Percentiles rank a stretch among this genome's conserved stretches.
Conservation (phyloP, 2,329 filamentous ascomycete genomes). For the Aspergillus uvarum region DNA sequence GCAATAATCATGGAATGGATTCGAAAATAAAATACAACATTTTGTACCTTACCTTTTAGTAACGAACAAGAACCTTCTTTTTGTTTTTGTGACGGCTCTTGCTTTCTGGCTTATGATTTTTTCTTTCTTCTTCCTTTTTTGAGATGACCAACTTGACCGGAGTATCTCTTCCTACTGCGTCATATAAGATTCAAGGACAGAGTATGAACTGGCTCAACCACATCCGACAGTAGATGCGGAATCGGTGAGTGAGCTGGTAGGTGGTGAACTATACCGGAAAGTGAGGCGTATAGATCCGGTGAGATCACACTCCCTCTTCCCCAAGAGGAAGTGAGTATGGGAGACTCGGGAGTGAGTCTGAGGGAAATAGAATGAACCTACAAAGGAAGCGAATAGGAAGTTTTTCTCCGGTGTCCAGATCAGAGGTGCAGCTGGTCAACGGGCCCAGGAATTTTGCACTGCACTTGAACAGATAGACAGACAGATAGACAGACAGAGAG, state of each 20-base stretch:
- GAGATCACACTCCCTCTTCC: constrained; percentile 16
- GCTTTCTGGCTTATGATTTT: constrained; percentile 7
- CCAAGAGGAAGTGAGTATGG: neutral
- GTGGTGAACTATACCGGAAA: constrained; percentile 30
- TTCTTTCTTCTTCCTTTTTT: neutral
- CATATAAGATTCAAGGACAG: neutral
- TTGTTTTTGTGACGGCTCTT: neutral
- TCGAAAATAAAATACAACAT: constrained; percentile 7
- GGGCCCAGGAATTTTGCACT: constrained; percentile 4
- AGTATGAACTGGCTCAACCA: constrained; percentile 13
- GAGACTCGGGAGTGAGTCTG: neutral
- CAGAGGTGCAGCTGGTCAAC: neutral
- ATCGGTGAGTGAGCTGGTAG: constrained; percentile 16
- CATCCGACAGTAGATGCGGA: constrained; percentile 11
- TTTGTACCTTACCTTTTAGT: constrained; percentile 21
- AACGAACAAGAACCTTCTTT: constrained; percentile 10
- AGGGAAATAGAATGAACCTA: neutral
- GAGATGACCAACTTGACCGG: neutral
- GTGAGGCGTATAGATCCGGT: constrained; percentile 23
- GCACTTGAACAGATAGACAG: constrained; percentile 1
- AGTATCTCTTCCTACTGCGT: neutral
- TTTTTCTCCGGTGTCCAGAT: constrained; percentile 9
- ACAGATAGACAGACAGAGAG: neutral
- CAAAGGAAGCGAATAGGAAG: constrained; percentile 11
- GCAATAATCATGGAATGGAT: constrained; percentile 14